phyloP scores from a whole-genome alignment of 768 basidiomycete species.

The Hygrocybe punicea region DNA sequence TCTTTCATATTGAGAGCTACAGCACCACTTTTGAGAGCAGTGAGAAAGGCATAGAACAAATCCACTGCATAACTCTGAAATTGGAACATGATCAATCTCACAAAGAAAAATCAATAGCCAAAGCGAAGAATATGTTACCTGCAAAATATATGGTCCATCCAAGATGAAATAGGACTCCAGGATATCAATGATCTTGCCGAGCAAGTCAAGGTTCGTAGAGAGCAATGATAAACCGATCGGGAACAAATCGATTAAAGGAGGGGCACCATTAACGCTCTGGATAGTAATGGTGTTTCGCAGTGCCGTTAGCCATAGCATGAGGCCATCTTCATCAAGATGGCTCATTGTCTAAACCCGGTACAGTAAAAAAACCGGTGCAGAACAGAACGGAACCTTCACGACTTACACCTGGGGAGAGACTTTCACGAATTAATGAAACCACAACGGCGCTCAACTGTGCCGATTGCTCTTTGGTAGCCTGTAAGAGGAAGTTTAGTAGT shows the following conservation, averaged over 20 bases:
- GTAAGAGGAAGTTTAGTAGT: constrained; percentile 3
- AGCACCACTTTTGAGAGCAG: constrained; percentile 49
- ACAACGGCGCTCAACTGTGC: constrained; percentile 51
- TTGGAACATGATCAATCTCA: not conserved
- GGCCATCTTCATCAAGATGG: constrained; percentile 74
- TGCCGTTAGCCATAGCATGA: constrained; percentile 70
- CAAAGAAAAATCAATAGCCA: not conserved
- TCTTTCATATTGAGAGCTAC: constrained; percentile 56
- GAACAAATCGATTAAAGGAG: constrained; percentile 60
- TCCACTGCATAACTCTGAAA: constrained; percentile 51
- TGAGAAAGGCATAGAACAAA: constrained; percentile 54
- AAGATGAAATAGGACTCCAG: constrained; percentile 79
- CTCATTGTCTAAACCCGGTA: constrained; percentile 47
- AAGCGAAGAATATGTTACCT: constrained; percentile 45
- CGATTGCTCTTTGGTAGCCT: constrained; percentile 70
- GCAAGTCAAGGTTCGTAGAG: constrained; percentile 65
- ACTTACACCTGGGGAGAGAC: constrained; percentile 52
- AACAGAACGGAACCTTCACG: not conserved
- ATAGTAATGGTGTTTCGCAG: constrained; percentile 62
- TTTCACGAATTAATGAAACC: constrained; percentile 62
- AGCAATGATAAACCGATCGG: constrained; percentile 61
- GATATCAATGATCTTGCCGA: constrained; percentile 64
- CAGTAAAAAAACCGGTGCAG: not conserved
- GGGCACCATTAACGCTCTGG: constrained; percentile 43
- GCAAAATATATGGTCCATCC: constrained; percentile 57